Conservation (phyloP, 176 grass and related monocot genomes). For the Lolium multiflorum region DNA sequence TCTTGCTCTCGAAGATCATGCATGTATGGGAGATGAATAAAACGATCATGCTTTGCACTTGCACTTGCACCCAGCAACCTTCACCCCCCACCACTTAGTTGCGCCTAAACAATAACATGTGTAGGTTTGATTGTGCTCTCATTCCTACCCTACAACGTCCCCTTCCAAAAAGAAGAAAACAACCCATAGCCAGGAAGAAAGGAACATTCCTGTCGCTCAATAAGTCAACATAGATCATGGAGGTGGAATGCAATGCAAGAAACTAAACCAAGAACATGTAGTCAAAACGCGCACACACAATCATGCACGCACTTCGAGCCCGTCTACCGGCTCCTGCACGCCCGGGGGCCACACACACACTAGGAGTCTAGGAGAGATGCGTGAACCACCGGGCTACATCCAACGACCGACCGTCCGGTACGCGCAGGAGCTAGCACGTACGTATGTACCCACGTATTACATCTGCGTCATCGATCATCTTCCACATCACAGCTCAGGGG, state of each 20-base stretch:
- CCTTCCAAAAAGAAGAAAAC: neutral
- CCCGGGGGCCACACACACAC: too few relatives aligned
- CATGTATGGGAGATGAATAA: too few relatives aligned
- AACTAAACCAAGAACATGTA: neutral
- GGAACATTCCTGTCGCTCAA: neutral
- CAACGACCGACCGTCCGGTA: too few relatives aligned
- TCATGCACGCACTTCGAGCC: neutral
- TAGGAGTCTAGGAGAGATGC: too few relatives aligned
- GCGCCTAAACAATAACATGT: neutral
- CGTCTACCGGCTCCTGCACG: too few relatives aligned
- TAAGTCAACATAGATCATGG: neutral
- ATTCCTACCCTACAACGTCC: neutral
- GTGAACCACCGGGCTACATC: too few relatives aligned
- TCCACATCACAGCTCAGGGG: neutral
- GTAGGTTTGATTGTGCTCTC: neutral
- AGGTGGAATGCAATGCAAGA: slow-evolving; percentile 23
- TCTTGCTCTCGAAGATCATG: too few relatives aligned
- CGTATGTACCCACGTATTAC: slow-evolving; percentile 6
- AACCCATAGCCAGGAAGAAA: neutral
- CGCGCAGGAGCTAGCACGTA: neutral
- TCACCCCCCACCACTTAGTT: too few relatives aligned
- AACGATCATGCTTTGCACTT: neutral
- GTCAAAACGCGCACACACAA: slow-evolving; percentile 4
- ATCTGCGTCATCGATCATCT: neutral
- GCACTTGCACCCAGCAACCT: neutral